Percentiles rank a stretch among this genome's conserved stretches.
Evolutionary conservation across 2,329 filamentous ascomycete species (phyloP).

Genomic region (Xylaria sp.): DNA sequence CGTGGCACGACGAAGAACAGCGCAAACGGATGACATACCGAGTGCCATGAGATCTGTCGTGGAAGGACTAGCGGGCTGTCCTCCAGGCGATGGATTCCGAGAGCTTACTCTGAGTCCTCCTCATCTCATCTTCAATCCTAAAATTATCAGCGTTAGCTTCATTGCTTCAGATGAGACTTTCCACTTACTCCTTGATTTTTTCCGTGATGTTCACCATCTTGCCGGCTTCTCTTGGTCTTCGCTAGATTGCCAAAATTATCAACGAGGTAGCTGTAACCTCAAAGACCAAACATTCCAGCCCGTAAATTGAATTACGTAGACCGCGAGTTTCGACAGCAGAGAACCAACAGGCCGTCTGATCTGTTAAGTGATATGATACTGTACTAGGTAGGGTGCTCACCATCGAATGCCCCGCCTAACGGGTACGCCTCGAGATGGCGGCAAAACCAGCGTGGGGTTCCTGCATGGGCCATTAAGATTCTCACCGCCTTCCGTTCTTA

Average conservation of each 20-base stretch:
- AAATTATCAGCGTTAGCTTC: constrained; percentile 6
- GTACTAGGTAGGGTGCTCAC: not conserved
- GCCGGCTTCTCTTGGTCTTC: constrained; percentile 30
- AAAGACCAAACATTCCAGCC: not conserved
- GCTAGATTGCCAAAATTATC: not conserved
- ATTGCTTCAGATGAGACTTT: not conserved
- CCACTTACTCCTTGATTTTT: constrained; percentile 95
- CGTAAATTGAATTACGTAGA: not conserved
- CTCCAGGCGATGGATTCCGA: constrained; percentile 18
- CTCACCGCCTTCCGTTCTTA: constrained; percentile 26
- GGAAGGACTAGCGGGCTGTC: constrained; percentile 11
- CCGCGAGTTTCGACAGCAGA: not conserved
- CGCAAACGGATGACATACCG: not conserved
- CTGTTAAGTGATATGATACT: not conserved
- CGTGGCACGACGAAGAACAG: constrained; percentile 13
- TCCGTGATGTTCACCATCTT: constrained; percentile 99
- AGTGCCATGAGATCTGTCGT: constrained; percentile 11
- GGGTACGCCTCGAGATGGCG: not conserved
- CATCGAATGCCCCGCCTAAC: constrained; percentile 17
- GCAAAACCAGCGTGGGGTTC: constrained; percentile 31
- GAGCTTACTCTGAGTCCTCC: constrained; percentile 89
- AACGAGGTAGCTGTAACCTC: not conserved
- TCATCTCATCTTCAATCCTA: constrained; percentile 99
- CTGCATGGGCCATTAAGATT: not conserved
- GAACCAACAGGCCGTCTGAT: too few relatives aligned